Evolutionary conservation across 2,329 filamentous ascomycete species (phyloP).

Genomic region (Alternaria panax): DNA sequence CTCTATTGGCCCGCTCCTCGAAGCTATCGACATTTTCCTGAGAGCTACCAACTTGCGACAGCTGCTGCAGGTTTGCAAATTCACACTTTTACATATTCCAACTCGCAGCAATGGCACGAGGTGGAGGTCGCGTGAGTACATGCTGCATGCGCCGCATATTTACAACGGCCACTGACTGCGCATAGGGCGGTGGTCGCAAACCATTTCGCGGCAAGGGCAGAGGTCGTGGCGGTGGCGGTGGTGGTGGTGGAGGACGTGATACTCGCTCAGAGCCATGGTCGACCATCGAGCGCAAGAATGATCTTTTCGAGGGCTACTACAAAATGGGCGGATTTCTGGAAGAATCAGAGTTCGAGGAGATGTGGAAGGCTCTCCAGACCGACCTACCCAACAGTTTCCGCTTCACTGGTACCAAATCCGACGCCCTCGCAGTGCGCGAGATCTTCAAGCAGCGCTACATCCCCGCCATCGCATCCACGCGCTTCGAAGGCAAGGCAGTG

Average conservation of each 20-base stretch:
- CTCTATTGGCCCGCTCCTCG: conserved; percentile 15
- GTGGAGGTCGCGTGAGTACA: conserved; percentile 37
- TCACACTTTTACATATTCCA: conserved; percentile 3
- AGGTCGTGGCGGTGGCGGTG: conserved; percentile 40
- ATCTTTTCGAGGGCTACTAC: conserved; percentile 87
- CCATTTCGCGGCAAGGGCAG: conserved; percentile 40
- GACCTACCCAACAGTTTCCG: conserved; percentile 97
- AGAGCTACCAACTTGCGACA: conserved; percentile 33
- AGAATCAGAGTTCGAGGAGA: conserved; percentile 77
- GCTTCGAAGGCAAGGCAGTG: conserved; percentile 81
- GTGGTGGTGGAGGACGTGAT: conserved; percentile 39
- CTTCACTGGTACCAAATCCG: conserved; percentile 94
- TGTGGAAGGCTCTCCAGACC: conserved; percentile 83
- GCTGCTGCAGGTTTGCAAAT: conserved; percentile 19
- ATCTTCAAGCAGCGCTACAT: conserved; percentile 89
- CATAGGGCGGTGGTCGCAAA: conserved; percentile 41
- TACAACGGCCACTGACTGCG: conserved; percentile 18
- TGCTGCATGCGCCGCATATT: not conserved
- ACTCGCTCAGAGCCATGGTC: conserved; percentile 49
- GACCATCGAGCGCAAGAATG: conserved; percentile 78
- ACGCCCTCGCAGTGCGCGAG: conserved; percentile 90
- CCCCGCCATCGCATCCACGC: conserved; percentile 85
- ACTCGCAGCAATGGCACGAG: conserved; percentile 37
- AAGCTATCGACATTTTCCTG: conserved; percentile 38
- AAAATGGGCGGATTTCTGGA: conserved; percentile 72